Conservation (phyloP, 352 stramenopile species). For the Pythium diclinum region DNA sequence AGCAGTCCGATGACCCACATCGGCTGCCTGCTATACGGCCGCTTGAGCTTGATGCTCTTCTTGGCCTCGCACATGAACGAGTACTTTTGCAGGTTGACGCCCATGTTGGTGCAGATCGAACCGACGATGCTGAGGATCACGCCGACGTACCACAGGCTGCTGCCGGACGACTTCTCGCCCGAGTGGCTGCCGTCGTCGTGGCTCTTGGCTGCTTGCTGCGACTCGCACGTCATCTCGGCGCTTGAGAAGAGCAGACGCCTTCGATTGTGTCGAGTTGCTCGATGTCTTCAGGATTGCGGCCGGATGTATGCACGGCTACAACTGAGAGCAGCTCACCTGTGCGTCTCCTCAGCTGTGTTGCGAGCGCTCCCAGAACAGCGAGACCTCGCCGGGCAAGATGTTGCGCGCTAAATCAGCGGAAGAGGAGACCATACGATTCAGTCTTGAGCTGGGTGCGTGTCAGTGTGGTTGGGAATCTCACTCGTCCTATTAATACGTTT, state of each 20-base stretch:
- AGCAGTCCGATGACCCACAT: conserved; percentile 77
- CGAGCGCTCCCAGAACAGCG: neutral
- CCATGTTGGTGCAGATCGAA: conserved; percentile 79
- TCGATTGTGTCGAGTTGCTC: neutral
- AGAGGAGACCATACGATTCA: too few species aligned
- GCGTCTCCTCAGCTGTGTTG: neutral
- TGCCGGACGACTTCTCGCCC: conserved; percentile 3
- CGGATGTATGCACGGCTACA: conserved; percentile 1
- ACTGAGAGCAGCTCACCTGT: neutral
- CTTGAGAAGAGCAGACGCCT: neutral
- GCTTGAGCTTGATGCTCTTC: conserved; percentile 49
- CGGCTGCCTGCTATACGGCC: conserved; percentile 71
- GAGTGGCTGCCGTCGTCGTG: neutral
- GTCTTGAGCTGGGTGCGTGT: too few species aligned
- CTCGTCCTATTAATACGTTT: too few species aligned
- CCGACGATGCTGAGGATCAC: conserved; percentile 74
- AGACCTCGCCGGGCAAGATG: conserved; percentile 1
- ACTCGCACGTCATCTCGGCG: neutral
- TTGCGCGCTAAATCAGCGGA: neutral
- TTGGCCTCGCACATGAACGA: conserved; percentile 85
- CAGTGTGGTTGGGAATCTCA: too few species aligned
- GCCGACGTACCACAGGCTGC: conserved; percentile 63
- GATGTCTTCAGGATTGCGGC: too few species aligned
- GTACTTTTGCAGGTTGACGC: conserved; percentile 88
- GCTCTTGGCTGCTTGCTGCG: neutral